Evolutionary conservation across 225 moss, liverwort and hornwort genomes (phyloP).

Genomic region (Physcomitrium patens): DNA sequence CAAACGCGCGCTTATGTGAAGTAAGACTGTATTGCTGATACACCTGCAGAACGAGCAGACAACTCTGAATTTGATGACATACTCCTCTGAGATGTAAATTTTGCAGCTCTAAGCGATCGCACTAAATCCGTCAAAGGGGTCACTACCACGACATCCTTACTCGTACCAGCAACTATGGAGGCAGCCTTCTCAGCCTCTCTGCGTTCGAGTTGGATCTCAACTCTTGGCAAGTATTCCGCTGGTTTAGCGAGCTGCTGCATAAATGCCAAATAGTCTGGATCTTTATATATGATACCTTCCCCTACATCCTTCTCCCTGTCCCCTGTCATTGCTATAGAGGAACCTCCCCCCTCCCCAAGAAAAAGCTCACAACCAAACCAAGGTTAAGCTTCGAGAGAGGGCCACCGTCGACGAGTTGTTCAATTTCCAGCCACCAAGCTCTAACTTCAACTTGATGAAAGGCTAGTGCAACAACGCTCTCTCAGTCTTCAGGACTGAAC

Average conservation of each 20-base stretch:
- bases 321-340: too few relatives aligned
- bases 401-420: too few relatives aligned
- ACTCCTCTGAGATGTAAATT: slow-evolving; percentile 78
- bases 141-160: slow-evolving; percentile 72
- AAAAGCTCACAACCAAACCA: too few relatives aligned
- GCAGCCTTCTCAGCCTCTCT: slow-evolving; percentile 90
- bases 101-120: slow-evolving; percentile 74
- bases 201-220: slow-evolving; percentile 89
- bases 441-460: too few relatives aligned
- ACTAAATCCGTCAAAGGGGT: slow-evolving; percentile 93
- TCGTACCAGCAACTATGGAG: slow-evolving; percentile 68
- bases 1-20: slow-evolving; percentile 65
- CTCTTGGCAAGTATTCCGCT: slow-evolving; percentile 78
- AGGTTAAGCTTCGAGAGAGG: too few relatives aligned
- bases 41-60: slow-evolving; percentile 61
- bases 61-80: slow-evolving; percentile 66
- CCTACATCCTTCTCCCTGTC: slow-evolving; percentile 72
- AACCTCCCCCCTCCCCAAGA: too few relatives aligned
- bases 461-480: too few relatives aligned
- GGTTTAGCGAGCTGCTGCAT: slow-evolving; percentile 74
- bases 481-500: too few relatives aligned
- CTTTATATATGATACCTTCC: slow-evolving; percentile 86
- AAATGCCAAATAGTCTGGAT: slow-evolving; percentile 79
- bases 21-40: slow-evolving; percentile 49
- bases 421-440: too few relatives aligned